phyloP scores from a whole-genome alignment of 805 yeast species.

The Yamadazyma nakazawae region DNA sequence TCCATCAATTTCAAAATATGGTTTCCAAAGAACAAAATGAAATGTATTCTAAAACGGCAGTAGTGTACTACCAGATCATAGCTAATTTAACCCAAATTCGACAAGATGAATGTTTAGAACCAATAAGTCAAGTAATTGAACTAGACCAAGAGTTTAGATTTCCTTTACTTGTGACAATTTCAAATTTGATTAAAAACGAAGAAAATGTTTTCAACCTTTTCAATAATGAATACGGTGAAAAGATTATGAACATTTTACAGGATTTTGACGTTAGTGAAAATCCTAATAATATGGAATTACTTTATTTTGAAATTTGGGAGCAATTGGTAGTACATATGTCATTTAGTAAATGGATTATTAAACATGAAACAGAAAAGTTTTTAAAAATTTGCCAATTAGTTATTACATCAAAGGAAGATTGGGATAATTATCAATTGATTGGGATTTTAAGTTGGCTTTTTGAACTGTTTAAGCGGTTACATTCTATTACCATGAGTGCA shows the following conservation, averaged over 20 bases:
- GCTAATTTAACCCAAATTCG: conserved; percentile 20
- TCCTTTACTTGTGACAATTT: conserved; percentile 2
- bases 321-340: conserved; percentile 10
- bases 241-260: conserved; percentile 6
- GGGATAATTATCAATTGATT: conserved; percentile 37
- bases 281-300: conserved; percentile 1
- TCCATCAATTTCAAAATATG: neutral
- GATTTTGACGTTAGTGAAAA: conserved; percentile 5
- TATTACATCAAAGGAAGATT: conserved; percentile 35
- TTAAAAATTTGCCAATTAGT: conserved; percentile 34
- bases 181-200: conserved; percentile 7
- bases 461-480: conserved; percentile 19
- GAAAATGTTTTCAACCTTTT: conserved; percentile 15
- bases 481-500: conserved; percentile 10
- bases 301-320: conserved; percentile 4
- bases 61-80: conserved; percentile 21
- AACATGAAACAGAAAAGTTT: conserved; percentile 29
- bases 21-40: neutral
- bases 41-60: conserved; percentile 15
- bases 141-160: conserved; percentile 15
- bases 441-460: conserved; percentile 42
- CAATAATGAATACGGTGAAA: conserved; percentile 6
- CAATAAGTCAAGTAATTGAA: neutral
- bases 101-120: neutral
- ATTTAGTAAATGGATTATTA: conserved; percentile 15